Evolutionary conservation across 169 alveolate species (phyloP).

Genomic region (Eimeria sp.): DNA sequence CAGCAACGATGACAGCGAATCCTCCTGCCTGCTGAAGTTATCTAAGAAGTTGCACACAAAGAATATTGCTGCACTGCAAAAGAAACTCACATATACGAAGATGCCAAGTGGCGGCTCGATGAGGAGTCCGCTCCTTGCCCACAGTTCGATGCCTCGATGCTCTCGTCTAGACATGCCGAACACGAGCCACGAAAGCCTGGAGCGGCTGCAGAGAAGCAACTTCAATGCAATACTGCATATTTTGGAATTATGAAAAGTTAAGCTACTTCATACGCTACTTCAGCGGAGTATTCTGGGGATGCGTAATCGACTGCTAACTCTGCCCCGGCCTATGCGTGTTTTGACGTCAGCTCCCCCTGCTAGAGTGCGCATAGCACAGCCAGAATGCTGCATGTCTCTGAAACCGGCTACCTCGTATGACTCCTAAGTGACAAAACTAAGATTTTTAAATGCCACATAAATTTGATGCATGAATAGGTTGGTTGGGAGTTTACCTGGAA

Average conservation of each 20-base stretch:
- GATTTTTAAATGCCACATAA: no score
- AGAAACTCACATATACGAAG: background rate
- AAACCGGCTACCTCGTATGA: background rate
- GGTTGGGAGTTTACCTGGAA: no score
- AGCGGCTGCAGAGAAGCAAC: no score
- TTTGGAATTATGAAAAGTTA: no score
- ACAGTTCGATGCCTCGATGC: background rate
- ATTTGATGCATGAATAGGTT: no score
- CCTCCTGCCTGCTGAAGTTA: background rate
- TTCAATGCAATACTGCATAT: no score
- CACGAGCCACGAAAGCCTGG: no score
- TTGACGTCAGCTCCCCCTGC: background rate
- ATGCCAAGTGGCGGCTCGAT: background rate
- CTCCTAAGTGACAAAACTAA: background rate
- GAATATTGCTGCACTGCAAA: background rate
- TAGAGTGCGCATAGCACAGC: background rate
- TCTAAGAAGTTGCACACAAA: background rate
- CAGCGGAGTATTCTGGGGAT: no score
- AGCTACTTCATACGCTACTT: no score
- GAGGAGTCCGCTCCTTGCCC: background rate
- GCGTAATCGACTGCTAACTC: no score
- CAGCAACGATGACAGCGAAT: background rate
- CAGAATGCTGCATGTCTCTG: background rate
- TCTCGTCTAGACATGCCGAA: no score
- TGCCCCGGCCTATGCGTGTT: no score